Evolutionary conservation across 2,329 filamentous ascomycete genomes (phyloP).

Genomic region (Metarhizium rileyi): DNA sequence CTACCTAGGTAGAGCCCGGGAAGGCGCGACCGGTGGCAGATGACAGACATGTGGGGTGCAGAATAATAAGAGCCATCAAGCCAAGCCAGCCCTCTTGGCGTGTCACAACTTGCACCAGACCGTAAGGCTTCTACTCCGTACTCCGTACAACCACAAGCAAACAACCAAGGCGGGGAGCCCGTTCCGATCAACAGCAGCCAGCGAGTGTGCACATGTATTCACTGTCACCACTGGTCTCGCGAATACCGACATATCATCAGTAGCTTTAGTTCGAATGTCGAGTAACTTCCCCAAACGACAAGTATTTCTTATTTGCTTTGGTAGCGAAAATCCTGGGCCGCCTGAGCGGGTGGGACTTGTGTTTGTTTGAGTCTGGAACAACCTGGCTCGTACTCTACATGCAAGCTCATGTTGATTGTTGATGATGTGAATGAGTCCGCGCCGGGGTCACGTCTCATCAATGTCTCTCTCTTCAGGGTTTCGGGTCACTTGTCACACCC

Average conservation of each 20-base stretch:
- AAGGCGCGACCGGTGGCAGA: not conserved
- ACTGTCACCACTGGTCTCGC: no score
- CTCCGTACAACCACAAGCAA: no score
- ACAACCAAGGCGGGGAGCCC: no score
- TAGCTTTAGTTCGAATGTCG: no score
- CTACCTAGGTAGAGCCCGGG: not conserved
- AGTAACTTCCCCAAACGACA: no score
- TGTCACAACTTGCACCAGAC: no score
- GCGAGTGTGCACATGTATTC: no score
- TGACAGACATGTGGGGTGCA: not conserved
- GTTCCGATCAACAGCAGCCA: no score
- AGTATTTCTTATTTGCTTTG: not conserved
- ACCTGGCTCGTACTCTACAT: not conserved
- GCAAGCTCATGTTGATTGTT: not conserved
- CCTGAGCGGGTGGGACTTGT: slow-evolving; percentile 8
- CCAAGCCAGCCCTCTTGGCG: no score
- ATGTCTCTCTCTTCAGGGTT: not conserved
- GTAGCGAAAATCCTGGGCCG: slow-evolving; percentile 1
- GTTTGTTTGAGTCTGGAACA: not conserved
- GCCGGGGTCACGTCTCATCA: not conserved
- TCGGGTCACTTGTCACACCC: not conserved
- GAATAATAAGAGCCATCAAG: no score
- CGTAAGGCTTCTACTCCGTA: no score
- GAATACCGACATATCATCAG: no score
- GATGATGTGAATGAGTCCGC: not conserved